A percentile compares a stretch with the other conserved stretches of the same genome.
phyloP scores from a whole-genome alignment of 768 basidiomycete genomes.

The Pisolithus microcarpus region DNA sequence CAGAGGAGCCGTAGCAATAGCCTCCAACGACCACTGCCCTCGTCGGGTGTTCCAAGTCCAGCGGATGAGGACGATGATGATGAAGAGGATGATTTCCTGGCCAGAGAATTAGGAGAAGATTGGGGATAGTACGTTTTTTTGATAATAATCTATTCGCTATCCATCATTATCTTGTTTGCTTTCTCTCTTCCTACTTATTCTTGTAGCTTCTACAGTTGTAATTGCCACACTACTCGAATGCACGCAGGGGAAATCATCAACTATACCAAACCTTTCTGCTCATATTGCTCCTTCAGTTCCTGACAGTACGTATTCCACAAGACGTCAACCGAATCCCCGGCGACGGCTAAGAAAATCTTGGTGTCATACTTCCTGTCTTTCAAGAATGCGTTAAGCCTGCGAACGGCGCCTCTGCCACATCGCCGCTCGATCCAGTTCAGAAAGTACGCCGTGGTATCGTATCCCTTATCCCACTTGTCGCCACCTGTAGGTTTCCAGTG shows the following conservation, averaged over 20 bases:
- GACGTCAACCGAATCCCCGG: conserved; percentile 44
- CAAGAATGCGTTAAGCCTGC: conserved; percentile 51
- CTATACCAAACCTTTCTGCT: not conserved
- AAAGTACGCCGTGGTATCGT: conserved; percentile 68
- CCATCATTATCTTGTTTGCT: conserved; percentile 1
- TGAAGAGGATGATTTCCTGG: conserved; percentile 72
- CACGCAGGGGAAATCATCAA: not conserved
- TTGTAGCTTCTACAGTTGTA: conserved; percentile 16
- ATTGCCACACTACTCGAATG: conserved; percentile 11
- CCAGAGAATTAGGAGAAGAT: conserved; percentile 72
- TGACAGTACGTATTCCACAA: conserved; percentile 55
- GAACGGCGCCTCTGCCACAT: conserved; percentile 47
- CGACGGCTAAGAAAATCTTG: conserved; percentile 44
- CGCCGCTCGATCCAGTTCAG: conserved; percentile 57
- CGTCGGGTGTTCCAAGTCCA: conserved; percentile 13
- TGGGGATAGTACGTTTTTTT: conserved; percentile 48
- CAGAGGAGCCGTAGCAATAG: conserved; percentile 20
- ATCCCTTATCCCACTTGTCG: conserved; percentile 68
- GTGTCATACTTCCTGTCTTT: conserved; percentile 43
- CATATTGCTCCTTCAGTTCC: conserved; percentile 22
- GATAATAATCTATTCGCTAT: not conserved
- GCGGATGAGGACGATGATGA: conserved; percentile 45
- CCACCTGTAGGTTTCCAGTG: conserved; percentile 54
- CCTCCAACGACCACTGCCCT: conserved; percentile 5
- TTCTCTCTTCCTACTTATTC: conserved; percentile 13